Evolutionary conservation across 306 rosid species (phyloP), one percentile per base, ranked within the genome.

Genomic region (Vigna hirtella): DNA sequence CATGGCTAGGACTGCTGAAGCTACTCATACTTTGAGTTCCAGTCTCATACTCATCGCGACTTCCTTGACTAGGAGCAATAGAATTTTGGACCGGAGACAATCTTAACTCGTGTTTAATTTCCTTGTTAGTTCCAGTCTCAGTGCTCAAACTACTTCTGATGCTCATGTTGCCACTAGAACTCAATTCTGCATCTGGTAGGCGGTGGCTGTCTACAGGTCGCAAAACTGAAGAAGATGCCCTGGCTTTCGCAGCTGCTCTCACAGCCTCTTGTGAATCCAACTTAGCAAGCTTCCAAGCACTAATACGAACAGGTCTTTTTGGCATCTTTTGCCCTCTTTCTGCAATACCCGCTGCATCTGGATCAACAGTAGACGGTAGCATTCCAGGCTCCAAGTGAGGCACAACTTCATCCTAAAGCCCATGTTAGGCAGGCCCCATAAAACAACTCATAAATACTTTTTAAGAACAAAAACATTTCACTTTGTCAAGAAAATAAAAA

Each of bases 361-460:
- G 98, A 85, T 95, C 98, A 55, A 95, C 85, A 38, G 98, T 95
- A 40, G 98, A 95, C 12, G 98, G 98, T 42, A 91, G 81, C 98
- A 91, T 95, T 85, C 98, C 97, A 18, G 98, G 98, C 85, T 95
- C 98, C 91, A 95, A 86, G 85, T 95, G 98, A 79, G 98, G 98
- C 70, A 95, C 83, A 70, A 92, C 98, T 91, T 95, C 98, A 62
- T 95, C 98, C 98, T 95, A 82, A 83, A 67, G 80, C 45, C 67
- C 79, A 78, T 43, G 66, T 76, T 80, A 78, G 77, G 64, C 78
- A 80, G 45, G 61, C 42, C 58, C 30, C 68, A 66, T 78, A 47
- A 74, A 80, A 47, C 67, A 63, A 52, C 59, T 71, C 50, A 79
- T 28, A 32, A 28, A 66, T 45, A 79, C 26, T 15, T 65, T 34